Evolutionary conservation across 768 basidiomycete species (phyloP), one percentile per base, ranked within the genome.

Genomic region (Suillus clintonianus): DNA sequence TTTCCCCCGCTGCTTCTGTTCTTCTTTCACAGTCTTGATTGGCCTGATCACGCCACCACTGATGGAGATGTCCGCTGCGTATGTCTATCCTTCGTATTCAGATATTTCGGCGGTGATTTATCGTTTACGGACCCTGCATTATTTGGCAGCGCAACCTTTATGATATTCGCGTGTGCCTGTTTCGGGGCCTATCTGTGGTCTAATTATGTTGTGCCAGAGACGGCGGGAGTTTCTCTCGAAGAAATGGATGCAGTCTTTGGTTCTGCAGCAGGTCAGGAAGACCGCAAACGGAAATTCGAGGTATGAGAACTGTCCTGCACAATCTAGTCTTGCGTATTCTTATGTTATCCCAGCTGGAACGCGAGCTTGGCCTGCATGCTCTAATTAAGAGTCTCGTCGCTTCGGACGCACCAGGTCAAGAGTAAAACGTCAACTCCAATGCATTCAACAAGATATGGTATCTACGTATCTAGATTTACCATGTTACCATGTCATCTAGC

Each of bases 161-260:
- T 86, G 41, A 77, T 83, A 36, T 92, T 93, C 72, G 79, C 87
- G 0, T 72, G 77, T 14, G 86, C 90, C 3, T 92, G 90, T 70
- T 81, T 86, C 59, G 66, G 81, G 13, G 91, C 86, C 0, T 89
- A 90, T 66, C 65, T 92, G 47, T 94, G 92, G 91, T 80, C 88
- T 32, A 89, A 85, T 5, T 80, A 85, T 63, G 61, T 77, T 63
- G 87, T 94, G 0, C 92, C 91, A 3, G 91, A 94, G 77, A 94
- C 91, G 15, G 89, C 90, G 32, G 87, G 88, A 64, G 78, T 91
- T 4, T 86, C 90, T 8, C 74, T 93, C 1, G 92, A 94, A 67
- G 90, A 91, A 71, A 86, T 92, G 55, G 91, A 94, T 70, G 80
- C 75, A 8, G 76, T 92, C 13, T 92, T 93, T 68, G 80, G 79